Conservation (phyloP, 495 filamentous ascomycete genomes). For the Glarea lozoyensis region DNA sequence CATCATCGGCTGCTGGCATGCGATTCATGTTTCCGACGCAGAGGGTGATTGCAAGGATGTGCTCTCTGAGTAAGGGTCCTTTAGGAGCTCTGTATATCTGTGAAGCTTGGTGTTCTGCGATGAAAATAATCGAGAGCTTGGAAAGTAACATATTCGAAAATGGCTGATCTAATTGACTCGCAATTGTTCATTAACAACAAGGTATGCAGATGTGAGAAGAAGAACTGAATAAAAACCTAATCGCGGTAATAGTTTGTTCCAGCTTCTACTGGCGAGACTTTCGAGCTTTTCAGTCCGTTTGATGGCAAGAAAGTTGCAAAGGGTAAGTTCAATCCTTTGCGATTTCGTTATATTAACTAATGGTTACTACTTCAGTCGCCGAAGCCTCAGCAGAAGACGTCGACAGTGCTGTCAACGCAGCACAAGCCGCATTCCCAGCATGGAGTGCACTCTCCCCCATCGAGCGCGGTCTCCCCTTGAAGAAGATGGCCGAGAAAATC, state of each 20-base stretch:
- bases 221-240: not conserved
- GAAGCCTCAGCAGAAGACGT: constrained; percentile 82
- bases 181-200: constrained; percentile 43
- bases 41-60: too few relatives aligned
- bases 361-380: constrained; percentile 48
- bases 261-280: constrained; percentile 48
- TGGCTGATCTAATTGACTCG: constrained; percentile 20
- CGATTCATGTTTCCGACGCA: too few relatives aligned
- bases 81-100: too few relatives aligned
- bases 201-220: constrained; percentile 17
- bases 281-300: constrained; percentile 61
- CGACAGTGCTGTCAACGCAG: constrained; percentile 57
- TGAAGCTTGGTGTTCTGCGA: too few relatives aligned
- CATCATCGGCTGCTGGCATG: too few relatives aligned
- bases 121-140: too few relatives aligned
- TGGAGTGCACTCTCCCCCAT: constrained; percentile 67
- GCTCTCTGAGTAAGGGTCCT: too few relatives aligned
- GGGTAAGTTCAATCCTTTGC: constrained; percentile 15
- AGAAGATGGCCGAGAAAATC: constrained; percentile 74
- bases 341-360: not conserved
- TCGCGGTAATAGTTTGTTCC: constrained; percentile 29
- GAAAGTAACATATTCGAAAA: too few relatives aligned
- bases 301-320: constrained; percentile 54
- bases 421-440: constrained; percentile 68
- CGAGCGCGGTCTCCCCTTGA: constrained; percentile 60